Base-by-base conservation (phyloP, 2,329 filamentous ascomycete genomes). In the Paecilomyces variotii region DNA sequence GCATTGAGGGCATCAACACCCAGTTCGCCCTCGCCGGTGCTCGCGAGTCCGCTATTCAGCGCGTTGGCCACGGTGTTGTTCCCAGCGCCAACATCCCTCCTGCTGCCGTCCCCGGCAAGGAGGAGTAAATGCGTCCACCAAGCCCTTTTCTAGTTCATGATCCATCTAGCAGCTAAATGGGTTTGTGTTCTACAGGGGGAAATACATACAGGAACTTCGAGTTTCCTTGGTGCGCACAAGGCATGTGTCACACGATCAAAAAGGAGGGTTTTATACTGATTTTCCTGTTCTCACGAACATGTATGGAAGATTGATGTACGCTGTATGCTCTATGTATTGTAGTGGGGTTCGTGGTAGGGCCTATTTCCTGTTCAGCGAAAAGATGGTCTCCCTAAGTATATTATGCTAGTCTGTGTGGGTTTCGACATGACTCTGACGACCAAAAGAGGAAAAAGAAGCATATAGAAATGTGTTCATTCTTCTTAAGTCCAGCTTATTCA, bases 1-100 rank as follows among this genome's bases (percentile, higher is more conserved):
- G 91, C 65, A 79, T 93, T 63, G 85, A 93, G 66, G 90, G 90
- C 52, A 81, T 93, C 63, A 68, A 77, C 19, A 83, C 80, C 27
- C 89, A 93, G 70, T 89, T 82, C 68, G 86, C 82, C 54, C 82
- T 96, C 51, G 74, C 77, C 50, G 89, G 84, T 57, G 88, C 90
- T 60, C 79, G 89, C 50, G 76, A 76, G 57, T 75, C 80, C 26
- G 78, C 72, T 56, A 70, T 71, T 54, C 65, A 70, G 54, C 67
- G 62, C 50, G 64, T 71, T 53, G 71, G 70, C 56, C 62, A 70
- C 53, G 74, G 74, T 45, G 60, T 63, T 56, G 59, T 74, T 39
- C 72, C 72, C 58, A 74, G 66, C 61, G 72, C 72, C 52, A 66
- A 74, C 57, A 58, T 74, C 52, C 56, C 65, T n/a, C 53, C 58